phyloP scores from a whole-genome alignment of 2,329 filamentous ascomycete genomes.

The Scedosporium aurantiacum region DNA sequence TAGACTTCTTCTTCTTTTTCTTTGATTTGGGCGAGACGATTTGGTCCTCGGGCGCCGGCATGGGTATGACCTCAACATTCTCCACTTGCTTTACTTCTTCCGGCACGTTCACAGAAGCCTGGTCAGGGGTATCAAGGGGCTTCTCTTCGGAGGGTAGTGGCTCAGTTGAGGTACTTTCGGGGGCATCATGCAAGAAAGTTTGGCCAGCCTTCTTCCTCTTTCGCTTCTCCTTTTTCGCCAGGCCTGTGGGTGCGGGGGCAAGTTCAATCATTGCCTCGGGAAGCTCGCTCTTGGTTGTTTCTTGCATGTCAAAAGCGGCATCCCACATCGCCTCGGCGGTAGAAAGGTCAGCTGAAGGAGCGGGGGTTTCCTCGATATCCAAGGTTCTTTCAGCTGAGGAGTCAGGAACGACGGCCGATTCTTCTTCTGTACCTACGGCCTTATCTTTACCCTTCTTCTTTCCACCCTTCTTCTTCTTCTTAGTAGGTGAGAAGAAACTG shows the following conservation, averaged over 20 bases:
- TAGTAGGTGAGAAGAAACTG: constrained; percentile 4
- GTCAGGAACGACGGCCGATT: not conserved
- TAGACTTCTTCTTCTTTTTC: constrained; percentile 11
- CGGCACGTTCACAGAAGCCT: constrained; percentile 4
- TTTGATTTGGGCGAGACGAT: constrained; percentile 13
- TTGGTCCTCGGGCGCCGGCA: not conserved
- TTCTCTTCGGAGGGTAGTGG: not conserved
- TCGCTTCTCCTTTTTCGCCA: constrained; percentile 11
- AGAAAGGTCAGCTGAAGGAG: not conserved
- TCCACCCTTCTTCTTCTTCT: constrained; percentile 17
- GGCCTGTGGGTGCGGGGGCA: not conserved
- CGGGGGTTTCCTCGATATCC: not conserved
- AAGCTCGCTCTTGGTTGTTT: not conserved
- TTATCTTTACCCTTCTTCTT: constrained; percentile 14
- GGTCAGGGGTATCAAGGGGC: constrained; percentile 3
- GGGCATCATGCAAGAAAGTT: constrained; percentile 2
- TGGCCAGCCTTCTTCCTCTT: constrained; percentile 15
- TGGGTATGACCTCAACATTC: not conserved
- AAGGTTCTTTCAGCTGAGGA: not conserved
- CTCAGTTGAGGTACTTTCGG: not conserved
- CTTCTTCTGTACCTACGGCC: constrained; percentile 3
- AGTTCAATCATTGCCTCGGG: not conserved
- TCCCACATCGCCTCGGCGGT: not conserved
- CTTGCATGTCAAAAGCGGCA: not conserved
- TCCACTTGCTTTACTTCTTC: constrained; percentile 7